Percentiles rank a stretch among this genome's conserved stretches.
Conservation (phyloP, 768 basidiomycete species). For the Pleurotus pulmonarius region DNA sequence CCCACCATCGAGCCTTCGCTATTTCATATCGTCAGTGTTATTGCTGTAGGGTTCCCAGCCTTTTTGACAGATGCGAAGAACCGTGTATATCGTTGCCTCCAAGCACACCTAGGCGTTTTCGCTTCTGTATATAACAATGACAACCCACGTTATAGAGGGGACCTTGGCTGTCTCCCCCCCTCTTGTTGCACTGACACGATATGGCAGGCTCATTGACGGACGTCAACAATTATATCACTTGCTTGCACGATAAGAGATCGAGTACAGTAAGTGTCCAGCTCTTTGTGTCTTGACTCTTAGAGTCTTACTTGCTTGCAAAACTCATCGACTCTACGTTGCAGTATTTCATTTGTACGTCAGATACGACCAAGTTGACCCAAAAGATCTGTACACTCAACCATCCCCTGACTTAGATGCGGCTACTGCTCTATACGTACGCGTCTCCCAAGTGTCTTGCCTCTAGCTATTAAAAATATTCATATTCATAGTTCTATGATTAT, state of each 20-base stretch:
- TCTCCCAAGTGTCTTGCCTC: background rate
- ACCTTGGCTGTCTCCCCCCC: no score
- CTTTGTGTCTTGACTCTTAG: background rate
- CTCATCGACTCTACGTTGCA: background rate
- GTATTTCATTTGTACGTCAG: background rate
- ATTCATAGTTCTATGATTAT: background rate
- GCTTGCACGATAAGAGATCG: background rate
- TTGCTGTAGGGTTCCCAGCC: no score
- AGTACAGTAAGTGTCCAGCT: background rate
- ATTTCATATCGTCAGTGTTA: no score
- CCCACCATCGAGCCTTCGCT: no score
- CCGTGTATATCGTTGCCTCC: no score
- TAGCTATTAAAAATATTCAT: background rate
- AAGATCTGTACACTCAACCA: background rate
- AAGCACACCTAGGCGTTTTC: no score
- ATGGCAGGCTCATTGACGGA: no score
- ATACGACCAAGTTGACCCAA: background rate
- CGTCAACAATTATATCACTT: background rate
- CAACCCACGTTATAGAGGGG: no score
- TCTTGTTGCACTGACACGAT: no score
- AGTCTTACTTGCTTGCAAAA: background rate
- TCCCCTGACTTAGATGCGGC: background rate
- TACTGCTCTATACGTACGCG: background rate
- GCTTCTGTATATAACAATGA: no score
- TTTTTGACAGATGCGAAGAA: no score